phyloP scores from a whole-genome alignment of 1,139 yeast genomes.

The Sugiyamaella paludigena region DNA sequence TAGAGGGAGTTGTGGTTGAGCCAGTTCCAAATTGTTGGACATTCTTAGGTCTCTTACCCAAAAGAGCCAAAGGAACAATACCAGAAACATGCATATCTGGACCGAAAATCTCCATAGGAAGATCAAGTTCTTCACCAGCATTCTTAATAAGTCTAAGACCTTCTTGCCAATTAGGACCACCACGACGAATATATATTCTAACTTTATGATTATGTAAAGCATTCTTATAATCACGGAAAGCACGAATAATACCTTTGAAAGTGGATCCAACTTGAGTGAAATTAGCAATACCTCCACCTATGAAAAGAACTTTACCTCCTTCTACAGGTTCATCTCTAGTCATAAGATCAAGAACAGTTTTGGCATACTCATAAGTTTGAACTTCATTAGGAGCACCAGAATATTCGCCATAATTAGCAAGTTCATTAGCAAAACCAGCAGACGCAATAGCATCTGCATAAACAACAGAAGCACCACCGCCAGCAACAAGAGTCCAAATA shows the following conservation, averaged over 20 bases:
- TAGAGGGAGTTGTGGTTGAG: constrained; percentile 34
- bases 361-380: constrained; percentile 49
- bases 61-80: constrained; percentile 44
- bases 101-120: constrained; percentile 49
- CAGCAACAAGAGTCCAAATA: constrained; percentile 49
- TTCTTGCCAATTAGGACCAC: constrained; percentile 51
- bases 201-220: constrained; percentile 43
- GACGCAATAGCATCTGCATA: constrained; percentile 50
- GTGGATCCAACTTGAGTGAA: constrained; percentile 50
- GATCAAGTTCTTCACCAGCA: constrained; percentile 46
- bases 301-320: constrained; percentile 46
- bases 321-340: constrained; percentile 42
- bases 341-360: constrained; percentile 48
- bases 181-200: constrained; percentile 45
- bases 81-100: constrained; percentile 52
- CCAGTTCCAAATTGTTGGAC: constrained; percentile 40
- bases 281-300: constrained; percentile 50
- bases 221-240: constrained; percentile 43
- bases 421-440: constrained; percentile 45
- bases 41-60: constrained; percentile 42
- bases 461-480: constrained; percentile 49
- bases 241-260: constrained; percentile 49
- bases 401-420: constrained; percentile 49
- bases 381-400: constrained; percentile 47
- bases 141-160: constrained; percentile 46